Evolutionary conservation across 495 filamentous ascomycete species (phyloP).

Genomic region (Diplogelasinospora grovesii): DNA sequence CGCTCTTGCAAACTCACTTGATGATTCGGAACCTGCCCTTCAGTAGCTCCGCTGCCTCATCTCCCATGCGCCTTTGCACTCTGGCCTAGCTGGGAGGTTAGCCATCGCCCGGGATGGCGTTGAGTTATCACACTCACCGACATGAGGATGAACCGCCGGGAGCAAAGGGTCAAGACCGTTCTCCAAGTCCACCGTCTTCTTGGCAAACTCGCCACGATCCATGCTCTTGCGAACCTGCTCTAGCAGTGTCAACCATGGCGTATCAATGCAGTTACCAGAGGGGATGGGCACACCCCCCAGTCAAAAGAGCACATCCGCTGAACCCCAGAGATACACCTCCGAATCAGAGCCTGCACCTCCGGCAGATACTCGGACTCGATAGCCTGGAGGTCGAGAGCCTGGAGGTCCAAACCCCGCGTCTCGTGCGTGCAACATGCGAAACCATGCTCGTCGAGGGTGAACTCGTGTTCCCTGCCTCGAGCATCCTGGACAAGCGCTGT

Average conservation of each 20-base stretch:
- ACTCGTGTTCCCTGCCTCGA: neutral
- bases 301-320: neutral
- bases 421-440: neutral
- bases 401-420: neutral
- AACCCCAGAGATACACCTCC: neutral
- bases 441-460: neutral
- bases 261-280: no score
- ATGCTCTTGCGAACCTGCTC: constrained; percentile 6
- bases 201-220: neutral
- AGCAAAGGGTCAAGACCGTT: constrained; percentile 3
- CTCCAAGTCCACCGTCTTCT: constrained; percentile 2
- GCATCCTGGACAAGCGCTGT: constrained; percentile 2
- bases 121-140: neutral
- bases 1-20: constrained; percentile 2
- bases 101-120: neutral
- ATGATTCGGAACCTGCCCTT: constrained; percentile 1
- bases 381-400: neutral
- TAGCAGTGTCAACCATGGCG: no score
- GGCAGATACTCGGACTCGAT: constrained; percentile 1
- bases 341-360: neutral
- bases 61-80: constrained; percentile 1
- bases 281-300: constrained; percentile 2
- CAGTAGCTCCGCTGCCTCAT: neutral
- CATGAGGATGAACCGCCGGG: constrained; percentile 4
- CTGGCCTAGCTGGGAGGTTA: no score